Evolutionary conservation across 805 yeast species (phyloP).

Genomic region (Blastobotrys chiropterorum): DNA sequence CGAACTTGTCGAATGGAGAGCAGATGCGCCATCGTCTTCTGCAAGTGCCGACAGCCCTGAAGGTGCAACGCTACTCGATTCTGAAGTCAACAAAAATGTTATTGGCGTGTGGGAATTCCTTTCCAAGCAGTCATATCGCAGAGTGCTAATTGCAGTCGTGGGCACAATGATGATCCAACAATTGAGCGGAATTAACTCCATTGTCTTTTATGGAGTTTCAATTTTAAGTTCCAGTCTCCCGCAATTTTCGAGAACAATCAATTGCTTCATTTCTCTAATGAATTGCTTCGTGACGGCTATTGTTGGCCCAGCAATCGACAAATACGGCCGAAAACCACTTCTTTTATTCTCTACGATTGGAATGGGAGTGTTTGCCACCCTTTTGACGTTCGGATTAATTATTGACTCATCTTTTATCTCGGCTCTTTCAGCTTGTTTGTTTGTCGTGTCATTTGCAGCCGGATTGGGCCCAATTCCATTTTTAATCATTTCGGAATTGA

Average conservation of each 20-base stretch:
- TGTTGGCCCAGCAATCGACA: constrained; percentile 73
- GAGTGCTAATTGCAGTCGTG: constrained; percentile 60
- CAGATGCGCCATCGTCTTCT: constrained; percentile 5
- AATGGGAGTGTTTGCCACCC: constrained; percentile 60
- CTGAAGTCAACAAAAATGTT: background rate
- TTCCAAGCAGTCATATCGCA: constrained; percentile 43
- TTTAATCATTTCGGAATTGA: constrained; percentile 79
- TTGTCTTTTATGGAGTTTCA: constrained; percentile 88
- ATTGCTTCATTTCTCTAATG: constrained; percentile 66
- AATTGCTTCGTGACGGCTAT: constrained; percentile 69
- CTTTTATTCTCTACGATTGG: constrained; percentile 56
- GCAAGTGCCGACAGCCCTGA: background rate
- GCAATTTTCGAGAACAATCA: constrained; percentile 59
- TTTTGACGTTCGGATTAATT: constrained; percentile 61
- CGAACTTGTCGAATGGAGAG: constrained; percentile 25
- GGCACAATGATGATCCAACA: constrained; percentile 81
- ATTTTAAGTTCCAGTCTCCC: constrained; percentile 72
- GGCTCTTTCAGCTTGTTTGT: constrained; percentile 54
- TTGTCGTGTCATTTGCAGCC: constrained; percentile 79
- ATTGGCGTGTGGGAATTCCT: constrained; percentile 38
- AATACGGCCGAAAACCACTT: constrained; percentile 67
- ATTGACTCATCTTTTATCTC: constrained; percentile 8
- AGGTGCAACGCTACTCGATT: background rate
- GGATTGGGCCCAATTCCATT: constrained; percentile 97
- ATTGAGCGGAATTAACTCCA: constrained; percentile 86